Evolutionary conservation across 2,329 filamentous ascomycete species (phyloP).

Genomic region (Aspergillaceae sp.): DNA sequence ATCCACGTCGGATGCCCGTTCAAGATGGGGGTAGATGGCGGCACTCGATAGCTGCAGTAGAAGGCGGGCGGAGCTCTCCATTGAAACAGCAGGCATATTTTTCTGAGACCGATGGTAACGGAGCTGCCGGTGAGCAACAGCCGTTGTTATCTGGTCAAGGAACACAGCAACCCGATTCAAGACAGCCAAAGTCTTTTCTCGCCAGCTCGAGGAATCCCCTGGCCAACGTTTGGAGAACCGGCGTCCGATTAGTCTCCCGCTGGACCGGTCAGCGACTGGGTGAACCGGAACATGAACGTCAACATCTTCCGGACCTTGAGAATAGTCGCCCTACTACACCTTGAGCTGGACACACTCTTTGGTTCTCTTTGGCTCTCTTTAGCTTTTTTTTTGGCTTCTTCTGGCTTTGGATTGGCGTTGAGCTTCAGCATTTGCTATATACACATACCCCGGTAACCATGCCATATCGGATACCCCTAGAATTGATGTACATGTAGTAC

Average conservation of each 20-base stretch:
- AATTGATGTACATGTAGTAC: no score
- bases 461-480: no score
- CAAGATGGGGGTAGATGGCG: constrained; percentile 11
- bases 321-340: not conserved
- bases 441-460: no score
- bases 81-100: constrained; percentile 10
- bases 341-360: not conserved
- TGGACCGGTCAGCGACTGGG: constrained; percentile 10
- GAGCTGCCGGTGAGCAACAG: not conserved
- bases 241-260: constrained; percentile 16
- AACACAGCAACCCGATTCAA: no score
- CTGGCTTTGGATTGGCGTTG: no score
- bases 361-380: no score
- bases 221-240: constrained; percentile 16
- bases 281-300: not conserved
- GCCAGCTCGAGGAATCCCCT: constrained; percentile 21
- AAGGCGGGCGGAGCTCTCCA: constrained; percentile 8
- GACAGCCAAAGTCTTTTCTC: constrained; percentile 9
- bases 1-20: constrained; percentile 12
- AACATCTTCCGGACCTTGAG: not conserved
- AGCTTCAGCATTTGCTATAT: no score
- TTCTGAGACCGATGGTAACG: not conserved
- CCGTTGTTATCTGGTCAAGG: no score
- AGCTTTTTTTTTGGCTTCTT: no score
- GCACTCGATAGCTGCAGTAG: constrained; percentile 19